Conservation (phyloP, 169 alveolate species). For the Plasmodium cynomolgi region DNA sequence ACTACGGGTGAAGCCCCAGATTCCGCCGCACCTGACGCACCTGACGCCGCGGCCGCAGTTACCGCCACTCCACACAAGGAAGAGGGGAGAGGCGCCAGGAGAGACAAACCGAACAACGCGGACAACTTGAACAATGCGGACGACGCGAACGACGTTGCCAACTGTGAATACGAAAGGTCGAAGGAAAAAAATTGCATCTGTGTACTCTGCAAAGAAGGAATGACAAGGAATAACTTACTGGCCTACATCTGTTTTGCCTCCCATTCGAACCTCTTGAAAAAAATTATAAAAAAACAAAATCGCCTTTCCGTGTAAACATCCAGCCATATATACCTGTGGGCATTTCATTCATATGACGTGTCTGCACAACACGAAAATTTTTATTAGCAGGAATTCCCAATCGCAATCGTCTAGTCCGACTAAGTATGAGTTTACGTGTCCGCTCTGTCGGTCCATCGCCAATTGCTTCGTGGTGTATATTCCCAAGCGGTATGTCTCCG, state of each 20-base stretch:
- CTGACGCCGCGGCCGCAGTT: neutral
- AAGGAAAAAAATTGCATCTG: constrained; percentile 69
- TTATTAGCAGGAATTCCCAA: constrained; percentile 8
- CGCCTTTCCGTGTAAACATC: constrained; percentile 62
- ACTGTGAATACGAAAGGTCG: constrained; percentile 43
- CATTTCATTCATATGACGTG: constrained; percentile 60
- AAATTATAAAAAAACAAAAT: constrained; percentile 59
- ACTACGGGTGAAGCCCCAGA: too few species aligned
- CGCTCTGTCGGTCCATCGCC: constrained; percentile 59
- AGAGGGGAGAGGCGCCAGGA: neutral
- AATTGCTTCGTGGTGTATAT: constrained; percentile 52
- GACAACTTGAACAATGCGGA: neutral
- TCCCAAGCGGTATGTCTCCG: constrained; percentile 47
- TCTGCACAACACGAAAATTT: constrained; percentile 50
- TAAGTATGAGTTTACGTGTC: constrained; percentile 53
- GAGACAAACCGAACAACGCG: neutral
- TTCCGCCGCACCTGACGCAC: too few species aligned
- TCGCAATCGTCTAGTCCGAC: constrained; percentile 20
- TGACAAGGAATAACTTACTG: constrained; percentile 42
- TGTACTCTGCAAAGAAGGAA: constrained; percentile 69
- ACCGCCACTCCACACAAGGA: neutral
- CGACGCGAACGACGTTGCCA: neutral
- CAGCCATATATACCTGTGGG: constrained; percentile 67
- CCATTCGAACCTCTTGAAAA: constrained; percentile 46
- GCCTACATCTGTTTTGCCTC: constrained; percentile 69